These are phyloP conservation scores for Ganoderma multipileum DNA, from an alignment of 1,284 basidiomycete species.

Conservation along the genomic window DNA sequence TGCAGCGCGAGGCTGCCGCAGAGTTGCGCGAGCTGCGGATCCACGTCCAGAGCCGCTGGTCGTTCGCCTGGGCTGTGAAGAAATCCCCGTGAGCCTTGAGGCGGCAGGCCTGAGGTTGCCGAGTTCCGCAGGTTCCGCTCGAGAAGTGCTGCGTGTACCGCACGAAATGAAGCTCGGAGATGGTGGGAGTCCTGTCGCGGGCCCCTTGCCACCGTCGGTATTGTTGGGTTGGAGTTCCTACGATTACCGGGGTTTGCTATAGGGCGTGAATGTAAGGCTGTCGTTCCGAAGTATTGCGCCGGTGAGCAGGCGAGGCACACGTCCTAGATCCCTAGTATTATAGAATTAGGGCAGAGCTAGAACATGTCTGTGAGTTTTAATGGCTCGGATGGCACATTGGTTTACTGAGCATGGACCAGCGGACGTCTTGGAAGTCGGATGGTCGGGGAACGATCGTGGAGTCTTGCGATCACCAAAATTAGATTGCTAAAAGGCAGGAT, in stretches of 20 bases:
- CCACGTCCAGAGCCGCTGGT: slow-evolving; percentile 42
- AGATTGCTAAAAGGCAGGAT: too few relatives aligned
- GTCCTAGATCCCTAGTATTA: neutral
- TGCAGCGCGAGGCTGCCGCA: slow-evolving; percentile 39
- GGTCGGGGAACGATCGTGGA: too few relatives aligned
- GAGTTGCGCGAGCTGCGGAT: slow-evolving; percentile 40
- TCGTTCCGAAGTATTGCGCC: neutral
- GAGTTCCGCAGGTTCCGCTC: neutral
- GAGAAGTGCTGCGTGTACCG: slow-evolving; percentile 8
- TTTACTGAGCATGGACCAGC: neutral
- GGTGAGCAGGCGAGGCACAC: neutral
- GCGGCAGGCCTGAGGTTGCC: slow-evolving; percentile 1
- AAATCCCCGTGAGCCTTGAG: slow-evolving; percentile 15
- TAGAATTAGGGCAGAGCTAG: neutral
- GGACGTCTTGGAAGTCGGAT: too few relatives aligned
- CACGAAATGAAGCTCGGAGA: neutral
- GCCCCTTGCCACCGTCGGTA: neutral
- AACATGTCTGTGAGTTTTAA: neutral
- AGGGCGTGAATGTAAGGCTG: neutral
- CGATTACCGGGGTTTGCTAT: neutral
- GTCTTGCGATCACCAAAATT: too few relatives aligned
- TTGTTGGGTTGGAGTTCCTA: neutral
- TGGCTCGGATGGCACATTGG: neutral
- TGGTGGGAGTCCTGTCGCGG: neutral
- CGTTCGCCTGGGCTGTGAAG: slow-evolving; percentile 45